A percentile compares a stretch with the other conserved stretches of the same genome.
Conservation (phyloP, 2,329 filamentous ascomycete genomes). For the Stemphylium beticola region DNA sequence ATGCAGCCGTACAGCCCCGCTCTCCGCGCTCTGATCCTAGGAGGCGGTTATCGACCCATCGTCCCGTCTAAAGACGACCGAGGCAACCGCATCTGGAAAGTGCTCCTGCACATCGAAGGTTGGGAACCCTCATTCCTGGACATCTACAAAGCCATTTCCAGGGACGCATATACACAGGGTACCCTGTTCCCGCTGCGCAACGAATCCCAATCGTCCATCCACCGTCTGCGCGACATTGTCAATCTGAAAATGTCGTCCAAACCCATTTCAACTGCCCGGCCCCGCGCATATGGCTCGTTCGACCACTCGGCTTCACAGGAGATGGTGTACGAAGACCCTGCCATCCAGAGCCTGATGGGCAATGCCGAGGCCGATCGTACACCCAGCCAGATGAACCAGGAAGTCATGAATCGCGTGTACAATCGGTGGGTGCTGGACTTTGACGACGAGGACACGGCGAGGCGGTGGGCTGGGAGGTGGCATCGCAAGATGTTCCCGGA, state of each 20-base stretch:
- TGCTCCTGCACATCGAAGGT: slow-evolving; percentile 45
- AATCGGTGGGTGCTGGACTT: slow-evolving; percentile 64
- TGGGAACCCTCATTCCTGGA: slow-evolving; percentile 39
- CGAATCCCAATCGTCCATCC: slow-evolving; percentile 27
- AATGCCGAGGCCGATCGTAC: slow-evolving; percentile 10
- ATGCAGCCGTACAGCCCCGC: slow-evolving; percentile 53
- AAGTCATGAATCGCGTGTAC: slow-evolving; percentile 46
- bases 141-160: slow-evolving; percentile 35
- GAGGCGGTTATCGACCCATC: slow-evolving; percentile 44
- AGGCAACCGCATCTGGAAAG: slow-evolving; percentile 35
- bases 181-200: slow-evolving; percentile 34
- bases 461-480: slow-evolving; percentile 60
- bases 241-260: slow-evolving; percentile 29
- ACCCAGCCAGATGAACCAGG: slow-evolving; percentile 28
- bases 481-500: slow-evolving; percentile 56
- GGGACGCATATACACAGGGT: slow-evolving; percentile 43
- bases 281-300: slow-evolving; percentile 26
- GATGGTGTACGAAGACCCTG: slow-evolving; percentile 22
- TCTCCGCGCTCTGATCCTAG: slow-evolving; percentile 38
- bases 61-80: slow-evolving; percentile 21
- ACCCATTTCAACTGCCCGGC: slow-evolving; percentile 25
- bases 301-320: background rate
- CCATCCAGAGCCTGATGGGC: slow-evolving; percentile 22
- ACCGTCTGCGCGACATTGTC: slow-evolving; percentile 38
- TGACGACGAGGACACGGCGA: slow-evolving; percentile 60